A percentile compares a stretch with the other conserved stretches of the same genome.
Evolutionary conservation across 495 filamentous ascomycete species (phyloP).

Genomic region (Rusavskia elegans): DNA sequence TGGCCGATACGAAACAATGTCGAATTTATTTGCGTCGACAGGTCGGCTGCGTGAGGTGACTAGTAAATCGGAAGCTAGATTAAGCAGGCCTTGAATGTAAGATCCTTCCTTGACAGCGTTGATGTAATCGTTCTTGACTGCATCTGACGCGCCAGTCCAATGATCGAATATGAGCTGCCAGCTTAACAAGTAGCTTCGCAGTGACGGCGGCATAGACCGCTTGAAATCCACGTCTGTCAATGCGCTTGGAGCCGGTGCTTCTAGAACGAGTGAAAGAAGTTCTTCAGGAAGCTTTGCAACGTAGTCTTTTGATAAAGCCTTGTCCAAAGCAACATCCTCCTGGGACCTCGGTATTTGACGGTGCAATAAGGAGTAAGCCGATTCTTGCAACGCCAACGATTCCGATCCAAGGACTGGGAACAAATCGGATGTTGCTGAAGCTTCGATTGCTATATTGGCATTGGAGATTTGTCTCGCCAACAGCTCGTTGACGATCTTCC

Average conservation of each 20-base stretch:
- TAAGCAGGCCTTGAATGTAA: constrained; percentile 50
- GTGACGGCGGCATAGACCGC: constrained; percentile 32
- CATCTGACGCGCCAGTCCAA: constrained; percentile 61
- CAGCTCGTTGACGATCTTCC: constrained; percentile 54
- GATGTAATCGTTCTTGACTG: constrained; percentile 64
- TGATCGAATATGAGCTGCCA: constrained; percentile 88
- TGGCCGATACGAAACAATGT: constrained; percentile 53
- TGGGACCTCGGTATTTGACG: constrained; percentile 57
- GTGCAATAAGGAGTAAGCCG: constrained; percentile 70
- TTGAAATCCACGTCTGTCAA: constrained; percentile 24
- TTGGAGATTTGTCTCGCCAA: constrained; percentile 46
- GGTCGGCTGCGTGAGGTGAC: constrained; percentile 52
- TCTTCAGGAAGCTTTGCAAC: constrained; percentile 52
- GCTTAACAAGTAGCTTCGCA: constrained; percentile 69
- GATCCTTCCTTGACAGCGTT: constrained; percentile 58
- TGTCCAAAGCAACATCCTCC: constrained; percentile 70
- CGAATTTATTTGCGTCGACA: constrained; percentile 48
- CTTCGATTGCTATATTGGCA: constrained; percentile 30
- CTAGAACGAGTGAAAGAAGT: constrained; percentile 48
- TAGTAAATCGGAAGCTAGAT: constrained; percentile 70
- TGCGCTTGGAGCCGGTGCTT: constrained; percentile 25
- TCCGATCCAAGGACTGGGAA: constrained; percentile 63
- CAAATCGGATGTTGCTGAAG: constrained; percentile 35
- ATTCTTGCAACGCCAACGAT: constrained; percentile 57
- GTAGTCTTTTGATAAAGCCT: constrained; percentile 54